Evolutionary conservation across 495 filamentous ascomycete genomes (phyloP), one percentile per base, ranked within the genome.

Genomic region (Hypoxylon crocopeplum): DNA sequence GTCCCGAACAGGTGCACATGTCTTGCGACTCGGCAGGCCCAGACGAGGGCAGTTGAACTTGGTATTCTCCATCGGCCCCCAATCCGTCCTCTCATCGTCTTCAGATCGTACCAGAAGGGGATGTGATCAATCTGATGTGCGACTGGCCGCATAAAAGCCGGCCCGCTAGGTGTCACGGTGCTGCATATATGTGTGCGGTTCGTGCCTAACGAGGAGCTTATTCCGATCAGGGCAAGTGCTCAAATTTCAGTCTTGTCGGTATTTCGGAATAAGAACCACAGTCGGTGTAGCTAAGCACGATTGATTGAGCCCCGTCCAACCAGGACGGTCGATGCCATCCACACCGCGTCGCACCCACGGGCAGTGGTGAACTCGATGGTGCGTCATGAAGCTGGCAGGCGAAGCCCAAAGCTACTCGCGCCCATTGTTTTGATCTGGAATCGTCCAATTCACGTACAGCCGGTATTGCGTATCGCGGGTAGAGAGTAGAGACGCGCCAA

Each of bases 91-190:
- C 53, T 63, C 37, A 59, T 32, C 61, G 40, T 56, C 54, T 48
- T 59, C 59, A 61, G 59, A 70, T 70, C 54, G 59, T 56, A 65
- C 65, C 66, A 59, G 61, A 68, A 63, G 62, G 61, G 51, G 58
- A 66, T 66, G 47, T 62, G 59, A 66, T 62, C 49, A 47, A 64
- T 55, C 49, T 63, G 55, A 64, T 64, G 62, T 66, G 62, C 56
- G 47, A 59, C 48, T 66, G 68, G 68, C 56, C 68, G 61, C 62
- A 66, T 66, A 48, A 66, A 66, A 66, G 56, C 51, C 62, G 62
- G 62, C 62, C 62, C 62, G 62, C 62, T 66, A 62, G 57, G 46
- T 57, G 57, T 66, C 62, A 66, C 56, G 36, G 37, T 33, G 33
- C 49, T 64, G 55, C 61, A 49, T 40, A 46, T 46, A 42, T 49